These are phyloP conservation scores for Scleromitrula shiraiana DNA, from an alignment of 2,329 filamentous ascomycete species.

Conservation along the genomic window DNA sequence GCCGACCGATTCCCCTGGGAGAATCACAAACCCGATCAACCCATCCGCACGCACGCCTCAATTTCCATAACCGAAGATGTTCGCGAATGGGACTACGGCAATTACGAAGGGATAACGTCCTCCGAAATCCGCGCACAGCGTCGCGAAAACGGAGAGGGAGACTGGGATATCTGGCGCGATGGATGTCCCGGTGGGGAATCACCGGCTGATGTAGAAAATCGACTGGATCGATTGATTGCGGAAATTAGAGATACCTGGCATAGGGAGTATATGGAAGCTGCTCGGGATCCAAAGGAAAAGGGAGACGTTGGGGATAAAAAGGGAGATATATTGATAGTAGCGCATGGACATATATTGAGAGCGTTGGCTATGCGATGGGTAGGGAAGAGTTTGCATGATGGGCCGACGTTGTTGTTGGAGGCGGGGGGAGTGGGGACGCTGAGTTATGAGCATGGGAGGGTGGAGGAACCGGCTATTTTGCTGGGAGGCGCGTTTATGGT, in stretches of 20 bases:
- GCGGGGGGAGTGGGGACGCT: conserved; percentile 77
- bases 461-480: conserved; percentile 72
- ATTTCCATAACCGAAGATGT: conserved; percentile 65
- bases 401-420: conserved; percentile 75
- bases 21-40: conserved; percentile 32
- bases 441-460: conserved; percentile 73
- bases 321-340: conserved; percentile 67
- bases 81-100: conserved; percentile 68
- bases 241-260: conserved; percentile 62
- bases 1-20: conserved; percentile 65
- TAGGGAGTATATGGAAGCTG: conserved; percentile 51
- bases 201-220: conserved; percentile 58
- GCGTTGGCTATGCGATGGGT: conserved; percentile 86
- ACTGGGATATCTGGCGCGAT: conserved; percentile 86
- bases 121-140: conserved; percentile 55
- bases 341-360: conserved; percentile 82
- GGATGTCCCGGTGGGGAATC: conserved; percentile 74
- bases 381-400: conserved; percentile 60
- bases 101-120: conserved; percentile 76
- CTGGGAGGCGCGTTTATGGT: conserved; percentile 54
- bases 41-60: conserved; percentile 46
- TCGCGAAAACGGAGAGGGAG: conserved; percentile 33
- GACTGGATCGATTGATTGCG: conserved; percentile 67
- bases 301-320: conserved; percentile 30
- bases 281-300: conserved; percentile 35